Conservation (phyloP, 2,329 filamentous ascomycete species). For the Sporothrix protearum region DNA sequence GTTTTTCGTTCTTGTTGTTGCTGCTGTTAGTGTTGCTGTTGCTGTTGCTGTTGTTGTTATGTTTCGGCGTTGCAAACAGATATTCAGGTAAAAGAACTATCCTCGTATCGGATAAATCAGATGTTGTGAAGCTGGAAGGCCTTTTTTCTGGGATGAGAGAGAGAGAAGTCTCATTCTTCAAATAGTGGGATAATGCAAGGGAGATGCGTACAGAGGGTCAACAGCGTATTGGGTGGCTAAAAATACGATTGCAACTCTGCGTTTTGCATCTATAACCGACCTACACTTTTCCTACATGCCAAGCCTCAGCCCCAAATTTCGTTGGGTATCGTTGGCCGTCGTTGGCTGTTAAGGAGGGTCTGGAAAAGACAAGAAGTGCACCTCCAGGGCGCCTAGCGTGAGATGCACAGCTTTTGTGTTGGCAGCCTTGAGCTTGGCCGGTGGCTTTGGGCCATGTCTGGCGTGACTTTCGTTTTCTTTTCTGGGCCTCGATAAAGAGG, state of each 20-base stretch:
- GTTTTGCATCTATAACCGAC: not conserved
- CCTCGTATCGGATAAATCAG: too few species aligned
- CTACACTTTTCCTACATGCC: not conserved
- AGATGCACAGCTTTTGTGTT: too few species aligned
- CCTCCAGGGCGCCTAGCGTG: too few species aligned
- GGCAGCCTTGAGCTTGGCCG: not conserved
- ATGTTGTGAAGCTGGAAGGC: not conserved
- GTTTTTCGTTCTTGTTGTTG: not conserved
- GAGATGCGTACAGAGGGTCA: not conserved
- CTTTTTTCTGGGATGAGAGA: too few species aligned
- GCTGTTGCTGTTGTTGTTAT: not conserved
- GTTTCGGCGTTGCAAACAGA: not conserved
- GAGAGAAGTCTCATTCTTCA: too few species aligned
- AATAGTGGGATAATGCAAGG: too few species aligned
- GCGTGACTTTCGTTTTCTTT: not conserved
- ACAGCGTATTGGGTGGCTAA: not conserved
- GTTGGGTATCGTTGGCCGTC: not conserved
- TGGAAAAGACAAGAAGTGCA: not conserved
- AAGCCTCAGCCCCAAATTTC: not conserved
- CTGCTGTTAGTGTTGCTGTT: too few species aligned
- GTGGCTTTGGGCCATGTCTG: not conserved
- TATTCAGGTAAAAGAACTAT: not conserved
- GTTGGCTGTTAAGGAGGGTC: too few species aligned
- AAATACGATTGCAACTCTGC: not conserved
- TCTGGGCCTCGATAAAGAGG: not conserved